A percentile compares a stretch with the other conserved stretches of the same genome.
These are phyloP conservation scores for Pistacia atlantica DNA, from an alignment of 345 rosid species.

Conservation along the genomic window DNA sequence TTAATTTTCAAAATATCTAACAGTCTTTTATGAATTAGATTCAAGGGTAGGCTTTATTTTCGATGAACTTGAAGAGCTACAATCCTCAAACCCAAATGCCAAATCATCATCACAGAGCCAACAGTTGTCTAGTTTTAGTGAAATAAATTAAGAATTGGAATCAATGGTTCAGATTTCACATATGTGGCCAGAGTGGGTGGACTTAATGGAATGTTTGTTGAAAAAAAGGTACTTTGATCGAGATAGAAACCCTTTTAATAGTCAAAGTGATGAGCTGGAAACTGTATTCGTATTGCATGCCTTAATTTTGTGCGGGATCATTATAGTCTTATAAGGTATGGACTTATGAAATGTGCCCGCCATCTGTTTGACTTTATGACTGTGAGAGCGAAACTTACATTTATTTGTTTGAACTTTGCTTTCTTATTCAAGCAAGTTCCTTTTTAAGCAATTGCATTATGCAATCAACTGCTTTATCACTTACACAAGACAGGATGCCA, in stretches of 20 bases:
- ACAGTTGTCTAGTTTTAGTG: background rate
- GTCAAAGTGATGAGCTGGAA: slow-evolving; percentile 34
- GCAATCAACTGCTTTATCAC: no score
- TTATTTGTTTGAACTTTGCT: background rate
- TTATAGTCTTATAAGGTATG: slow-evolving; percentile 63
- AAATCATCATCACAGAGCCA: slow-evolving; percentile 8
- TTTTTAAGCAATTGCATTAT: no score
- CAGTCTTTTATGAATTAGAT: background rate
- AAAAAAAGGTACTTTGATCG: slow-evolving; percentile 62
- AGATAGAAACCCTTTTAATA: slow-evolving; percentile 41
- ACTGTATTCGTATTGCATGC: slow-evolving; percentile 71
- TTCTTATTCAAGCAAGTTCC: no score
- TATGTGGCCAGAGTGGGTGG: slow-evolving; percentile 86
- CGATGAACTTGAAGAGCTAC: slow-evolving; percentile 28
- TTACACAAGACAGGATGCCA: no score
- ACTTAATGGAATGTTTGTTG: slow-evolving; percentile 58
- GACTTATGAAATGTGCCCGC: slow-evolving; percentile 13
- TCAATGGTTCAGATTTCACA: slow-evolving; percentile 47
- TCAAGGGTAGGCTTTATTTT: slow-evolving; percentile 24
- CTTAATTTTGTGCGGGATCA: slow-evolving; percentile 81
- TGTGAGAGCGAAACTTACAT: background rate
- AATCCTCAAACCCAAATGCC: slow-evolving; percentile 25
- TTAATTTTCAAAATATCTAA: no score
- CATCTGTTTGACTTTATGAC: slow-evolving; percentile 32
- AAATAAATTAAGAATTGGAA: slow-evolving; percentile 15